Base-by-base conservation (phyloP, 2,329 filamentous ascomycete species). In the Diaporthe sp. region DNA sequence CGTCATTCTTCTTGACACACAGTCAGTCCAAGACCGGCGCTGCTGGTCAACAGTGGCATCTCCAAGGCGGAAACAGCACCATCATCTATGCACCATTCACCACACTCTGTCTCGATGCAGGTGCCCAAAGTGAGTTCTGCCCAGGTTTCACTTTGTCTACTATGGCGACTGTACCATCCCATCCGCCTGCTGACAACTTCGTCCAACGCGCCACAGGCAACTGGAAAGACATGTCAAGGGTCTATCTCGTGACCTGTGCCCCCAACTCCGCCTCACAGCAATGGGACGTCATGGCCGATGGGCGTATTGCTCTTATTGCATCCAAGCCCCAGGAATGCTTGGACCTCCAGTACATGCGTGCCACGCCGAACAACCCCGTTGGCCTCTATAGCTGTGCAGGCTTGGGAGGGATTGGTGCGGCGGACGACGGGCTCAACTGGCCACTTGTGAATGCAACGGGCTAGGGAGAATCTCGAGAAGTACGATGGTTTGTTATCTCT, bases 341-440 rank as follows among this genome's bases (percentile, higher is more conserved):
- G 77, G 84, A 86, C 75, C 82, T 86, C 58, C 82, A 84, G 76
- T 85, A 83, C 79, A 84, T 85, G 83, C 77, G 82, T 12, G 84
- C 84, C 22, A 82, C 81, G n/a, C 81, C 81, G 67, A 85, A 85
- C 79, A 86, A 86, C 80, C 82, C 83, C 0, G 84, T 86, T 42
- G 84, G 84, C 31, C 79, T 86, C 44, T 85, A 84, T 75, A 81
- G 73, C 72, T 86, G 84, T 61, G 84, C 83, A 0, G 84, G 84
- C 1, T 77, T 86, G 28, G 84, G 83, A 15, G 84, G 84, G 75
- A 82, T 76, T 0, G 84, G 84, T 1, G 84, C 84, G 0, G 83
- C 78, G 12, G 84, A 86, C 78, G 84, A 83, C 78, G 84, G 84
- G 4, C 85, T 85, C 76, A 85, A 85, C 79, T 86, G 62, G 62